Percentiles rank a stretch among this genome's conserved stretches.
Conservation (phyloP, 768 basidiomycete genomes). For the Trametes cinnabarina region DNA sequence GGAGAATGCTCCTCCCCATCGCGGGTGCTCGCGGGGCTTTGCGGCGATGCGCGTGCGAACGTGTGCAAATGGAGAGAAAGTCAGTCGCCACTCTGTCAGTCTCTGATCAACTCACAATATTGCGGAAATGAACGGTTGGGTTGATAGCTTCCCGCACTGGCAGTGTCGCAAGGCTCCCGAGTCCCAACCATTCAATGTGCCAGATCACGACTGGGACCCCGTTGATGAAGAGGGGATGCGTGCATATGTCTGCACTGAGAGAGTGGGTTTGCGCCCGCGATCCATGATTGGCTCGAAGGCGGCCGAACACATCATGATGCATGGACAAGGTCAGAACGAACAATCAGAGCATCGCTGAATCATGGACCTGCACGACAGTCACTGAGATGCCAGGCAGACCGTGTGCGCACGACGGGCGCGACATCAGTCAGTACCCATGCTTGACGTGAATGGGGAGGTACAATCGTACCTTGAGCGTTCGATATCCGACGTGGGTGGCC, state of each 20-base stretch:
- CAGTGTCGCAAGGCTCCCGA: neutral
- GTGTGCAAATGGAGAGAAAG: conserved; percentile 10
- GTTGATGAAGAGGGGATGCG: neutral
- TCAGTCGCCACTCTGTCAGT: conserved; percentile 18
- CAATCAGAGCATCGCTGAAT: conserved; percentile 4
- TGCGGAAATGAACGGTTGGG: conserved; percentile 5
- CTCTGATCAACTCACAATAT: conserved; percentile 6
- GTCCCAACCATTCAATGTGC: neutral
- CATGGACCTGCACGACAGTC: conserved; percentile 5
- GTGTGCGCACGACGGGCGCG: neutral
- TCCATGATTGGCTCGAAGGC: conserved; percentile 6
- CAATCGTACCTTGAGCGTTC: neutral
- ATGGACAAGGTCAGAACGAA: conserved; percentile 5
- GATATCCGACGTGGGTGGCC: neutral
- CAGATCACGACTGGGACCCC: conserved; percentile 1
- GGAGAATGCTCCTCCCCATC: neutral
- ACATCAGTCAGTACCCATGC: neutral
- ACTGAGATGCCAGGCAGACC: neutral
- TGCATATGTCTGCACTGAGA: neutral
- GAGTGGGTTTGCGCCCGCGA: neutral
- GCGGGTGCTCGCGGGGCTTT: neutral
- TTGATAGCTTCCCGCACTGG: neutral
- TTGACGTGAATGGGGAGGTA: neutral
- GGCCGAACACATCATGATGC: conserved; percentile 15
- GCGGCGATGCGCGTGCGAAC: conserved; percentile 20